Conservation (phyloP, 768 basidiomycete species). For the Leccinum subgranulosum region DNA sequence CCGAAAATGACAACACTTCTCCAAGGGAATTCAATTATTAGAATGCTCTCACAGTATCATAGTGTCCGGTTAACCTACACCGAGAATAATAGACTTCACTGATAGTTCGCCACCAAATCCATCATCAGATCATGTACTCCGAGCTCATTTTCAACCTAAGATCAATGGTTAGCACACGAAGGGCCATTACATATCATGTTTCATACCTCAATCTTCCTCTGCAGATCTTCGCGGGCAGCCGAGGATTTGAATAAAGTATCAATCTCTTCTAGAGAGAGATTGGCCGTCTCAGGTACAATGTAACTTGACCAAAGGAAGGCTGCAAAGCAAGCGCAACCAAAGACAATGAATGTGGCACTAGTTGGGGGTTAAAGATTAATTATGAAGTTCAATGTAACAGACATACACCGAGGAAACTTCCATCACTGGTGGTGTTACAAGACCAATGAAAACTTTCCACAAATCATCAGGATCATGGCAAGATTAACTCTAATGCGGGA, state of each 20-base stretch:
- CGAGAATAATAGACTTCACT: conserved; percentile 2
- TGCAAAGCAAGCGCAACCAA: conserved; percentile 58
- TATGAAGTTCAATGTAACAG: not conserved
- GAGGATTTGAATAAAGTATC: conserved; percentile 62
- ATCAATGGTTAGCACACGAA: not conserved
- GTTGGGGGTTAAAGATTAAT: not conserved
- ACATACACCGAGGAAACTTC: conserved; percentile 56
- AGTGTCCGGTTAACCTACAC: not conserved
- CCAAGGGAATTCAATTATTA: not conserved
- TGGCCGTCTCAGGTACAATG: conserved; percentile 73
- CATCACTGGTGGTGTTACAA: conserved; percentile 67
- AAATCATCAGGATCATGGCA: conserved; percentile 2
- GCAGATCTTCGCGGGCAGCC: conserved; percentile 53
- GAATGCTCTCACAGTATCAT: not conserved
- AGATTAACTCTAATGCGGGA: not conserved
- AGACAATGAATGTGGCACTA: conserved; percentile 68
- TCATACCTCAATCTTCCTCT: conserved; percentile 49
- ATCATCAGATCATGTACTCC: conserved; percentile 47
- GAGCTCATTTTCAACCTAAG: conserved; percentile 56
- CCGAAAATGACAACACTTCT: not conserved
- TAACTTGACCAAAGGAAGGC: conserved; percentile 73
- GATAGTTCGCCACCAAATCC: conserved; percentile 27
- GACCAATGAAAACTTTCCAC: conserved; percentile 64
- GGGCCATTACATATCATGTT: not conserved
- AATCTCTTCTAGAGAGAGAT: conserved; percentile 72